phyloP scores from a whole-genome alignment of 1,284 basidiomycete genomes.

The Cryptococcus wingfieldii region DNA sequence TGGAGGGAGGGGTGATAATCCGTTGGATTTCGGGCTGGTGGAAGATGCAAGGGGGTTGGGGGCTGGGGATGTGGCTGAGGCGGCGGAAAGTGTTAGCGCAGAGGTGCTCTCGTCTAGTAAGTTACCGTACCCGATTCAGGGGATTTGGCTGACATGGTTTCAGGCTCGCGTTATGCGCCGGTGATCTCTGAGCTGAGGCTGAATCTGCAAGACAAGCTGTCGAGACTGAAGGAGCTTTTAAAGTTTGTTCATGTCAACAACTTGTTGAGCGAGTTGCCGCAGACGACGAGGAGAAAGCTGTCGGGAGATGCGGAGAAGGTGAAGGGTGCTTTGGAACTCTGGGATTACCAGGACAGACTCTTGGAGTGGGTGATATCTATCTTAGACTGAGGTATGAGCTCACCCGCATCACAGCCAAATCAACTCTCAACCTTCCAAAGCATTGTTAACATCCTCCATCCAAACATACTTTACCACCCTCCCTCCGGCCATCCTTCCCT shows the following conservation, averaged over 20 bases:
- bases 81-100: constrained; percentile 50
- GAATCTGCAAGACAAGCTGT: constrained; percentile 71
- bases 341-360: constrained; percentile 67
- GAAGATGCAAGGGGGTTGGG: constrained; percentile 13
- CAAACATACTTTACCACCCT: constrained; percentile 23
- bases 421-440: constrained; percentile 30
- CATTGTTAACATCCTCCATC: constrained; percentile 50
- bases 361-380: constrained; percentile 40
- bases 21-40: constrained; percentile 53
- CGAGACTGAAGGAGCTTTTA: constrained; percentile 74
- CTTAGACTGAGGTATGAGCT: not conserved
- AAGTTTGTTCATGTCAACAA: constrained; percentile 82
- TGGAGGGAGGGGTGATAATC: constrained; percentile 52
- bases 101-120: constrained; percentile 50
- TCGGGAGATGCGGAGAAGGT: constrained; percentile 86
- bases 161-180: constrained; percentile 69
- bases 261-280: constrained; percentile 75
- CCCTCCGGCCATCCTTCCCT: constrained; percentile 44
- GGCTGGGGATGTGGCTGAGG: constrained; percentile 53
- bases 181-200: constrained; percentile 73
- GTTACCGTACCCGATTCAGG: not conserved
- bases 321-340: constrained; percentile 74
- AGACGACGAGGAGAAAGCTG: constrained; percentile 68
- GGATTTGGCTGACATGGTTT: not conserved
- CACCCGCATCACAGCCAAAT: constrained; percentile 26